Base-by-base conservation (phyloP, 768 basidiomycete genomes). In the Ramaria sp. region DNA sequence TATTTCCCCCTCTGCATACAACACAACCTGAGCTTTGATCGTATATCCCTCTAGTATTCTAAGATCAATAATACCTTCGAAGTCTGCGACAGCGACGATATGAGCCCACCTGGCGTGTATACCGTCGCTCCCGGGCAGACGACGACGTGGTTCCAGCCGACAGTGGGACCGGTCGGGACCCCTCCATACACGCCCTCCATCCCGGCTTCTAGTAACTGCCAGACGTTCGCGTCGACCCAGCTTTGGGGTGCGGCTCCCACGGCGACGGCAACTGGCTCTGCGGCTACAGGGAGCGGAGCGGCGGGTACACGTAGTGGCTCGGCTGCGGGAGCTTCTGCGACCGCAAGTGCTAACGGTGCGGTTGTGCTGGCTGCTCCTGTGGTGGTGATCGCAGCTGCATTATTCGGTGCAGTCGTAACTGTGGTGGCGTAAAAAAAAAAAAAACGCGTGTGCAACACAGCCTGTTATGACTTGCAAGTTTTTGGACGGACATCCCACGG, bases 61-160 rank as follows among this genome's bases (percentile, higher is more conserved):
- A 16, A 48, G 20, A 58, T 56, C 57, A 56, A 58, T 24, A 57
- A 56, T 20, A 58, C 56, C 25, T 58, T 52, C 57, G 32, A 24
- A 20, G 58, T 58, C 37, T 57, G 58, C 32, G 58, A 57, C 56
- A 50, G 44, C 22, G 56, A 57, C 24, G 58, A 57, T 41, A 57
- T 58, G 56, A 37, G 13, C 8, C 58, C 56, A 16, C 56, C 58
- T 9, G 58, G 58, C 25, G 56, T 58, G 45, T 58, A 51, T 42
- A 58, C 58, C 10, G 18, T 20, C n/a, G 44, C 56, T 18, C 36
- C 34, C 30, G 54, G 54, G 3, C 45, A 48, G 25, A 28, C 41
- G 8, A 49, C 45, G 18, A 58, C 58, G 12, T 58, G 56, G 56
- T 50, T 51, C 37, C 58, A 58, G 45, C 57, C 57, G 3, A 34